phyloP scores from a whole-genome alignment of 176 grass and related monocot genomes.

The Puccinellia tenuiflora region DNA sequence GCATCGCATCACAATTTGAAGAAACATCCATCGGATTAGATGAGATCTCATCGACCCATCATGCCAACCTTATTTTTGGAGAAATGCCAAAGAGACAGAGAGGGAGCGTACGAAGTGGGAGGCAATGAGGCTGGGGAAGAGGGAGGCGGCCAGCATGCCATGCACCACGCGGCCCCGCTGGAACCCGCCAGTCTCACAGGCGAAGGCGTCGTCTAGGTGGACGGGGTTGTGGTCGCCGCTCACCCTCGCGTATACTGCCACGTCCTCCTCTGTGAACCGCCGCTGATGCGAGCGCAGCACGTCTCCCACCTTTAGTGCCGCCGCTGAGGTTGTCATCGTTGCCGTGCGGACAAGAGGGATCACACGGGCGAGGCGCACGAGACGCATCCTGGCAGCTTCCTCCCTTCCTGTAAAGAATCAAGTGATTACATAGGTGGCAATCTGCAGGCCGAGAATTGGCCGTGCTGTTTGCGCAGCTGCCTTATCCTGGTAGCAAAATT shows the following conservation, averaged over 20 bases:
- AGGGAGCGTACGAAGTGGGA: conserved; percentile 38
- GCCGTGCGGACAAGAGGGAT: too few relatives aligned
- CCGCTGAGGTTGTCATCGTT: background rate
- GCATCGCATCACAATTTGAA: too few relatives aligned
- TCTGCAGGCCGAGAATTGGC: too few relatives aligned
- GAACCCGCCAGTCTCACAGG: conserved; percentile 37
- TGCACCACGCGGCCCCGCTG: conserved; percentile 51
- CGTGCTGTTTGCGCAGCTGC: too few relatives aligned
- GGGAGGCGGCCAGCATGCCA: conserved; percentile 55
- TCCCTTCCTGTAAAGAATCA: too few relatives aligned
- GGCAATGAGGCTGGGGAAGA: too few relatives aligned
- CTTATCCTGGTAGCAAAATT: too few relatives aligned
- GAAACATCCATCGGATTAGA: too few relatives aligned
- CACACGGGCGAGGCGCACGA: conserved; percentile 2
- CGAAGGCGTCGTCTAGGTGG: conserved; percentile 46
- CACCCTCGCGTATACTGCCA: too few relatives aligned
- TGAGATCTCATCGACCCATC: background rate
- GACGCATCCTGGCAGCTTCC: background rate
- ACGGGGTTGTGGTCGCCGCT: conserved; percentile 37
- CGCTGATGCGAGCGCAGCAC: background rate
- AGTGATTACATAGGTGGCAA: too few relatives aligned
- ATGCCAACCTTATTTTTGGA: conserved; percentile 4
- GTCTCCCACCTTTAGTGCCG: conserved; percentile 27
- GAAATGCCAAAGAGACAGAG: conserved; percentile 23
- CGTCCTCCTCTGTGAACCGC: too few relatives aligned